Base-by-base conservation (phyloP, 2,329 filamentous ascomycete species). In the Colletotrichum acutatum region DNA sequence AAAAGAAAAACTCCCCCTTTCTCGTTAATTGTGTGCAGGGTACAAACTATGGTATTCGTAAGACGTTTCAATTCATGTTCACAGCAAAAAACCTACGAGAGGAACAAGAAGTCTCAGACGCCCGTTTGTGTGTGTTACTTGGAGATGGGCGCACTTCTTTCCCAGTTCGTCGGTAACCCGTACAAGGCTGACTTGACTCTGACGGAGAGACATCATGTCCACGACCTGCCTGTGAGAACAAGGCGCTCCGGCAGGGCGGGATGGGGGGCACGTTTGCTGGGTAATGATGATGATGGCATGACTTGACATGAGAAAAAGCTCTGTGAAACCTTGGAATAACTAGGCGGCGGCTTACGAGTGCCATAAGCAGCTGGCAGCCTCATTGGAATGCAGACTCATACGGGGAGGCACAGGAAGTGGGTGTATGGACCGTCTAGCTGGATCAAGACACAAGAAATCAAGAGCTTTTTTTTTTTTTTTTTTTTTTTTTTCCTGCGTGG, bases 391-490 rank as follows among this genome's bases (percentile, higher is more conserved):
- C 14, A 24, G 26, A 30, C 30, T 49, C 42, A n/a, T 7, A 49
- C 42, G 37, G 37, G 16, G 9, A 12, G 16, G 37, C 37, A 42
- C 16, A 16, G 37, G 16, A 19, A 49, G 42, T 49, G 42, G 42
- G 42, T 32, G 26, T 26, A 62, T 34, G 46, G 49, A 30, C 56
- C 68, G 26, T 59, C 19, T 28, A 68, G 69, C 69, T 68, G 69
- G 64, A 68, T 63, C 58, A 30, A 63, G 69, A 63, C 64, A 59
- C 24, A 65, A 69, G 30, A 61, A 19, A 37, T n/a, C 42, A 49
- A 49, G 42, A 49, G 16, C 32, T 1, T 49, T 49, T 42, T n/a
- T n/a, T n/a, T n/a, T n/a, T n/a, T n/a, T n/a, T n/a, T n/a, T n/a
- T n/a, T n/a, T n/a, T n/a, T n/a, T n/a, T n/a, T n/a, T n/a, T n/a